Conservation (phyloP, 805 yeast species). For the Wickerhamiella domercqiae region DNA sequence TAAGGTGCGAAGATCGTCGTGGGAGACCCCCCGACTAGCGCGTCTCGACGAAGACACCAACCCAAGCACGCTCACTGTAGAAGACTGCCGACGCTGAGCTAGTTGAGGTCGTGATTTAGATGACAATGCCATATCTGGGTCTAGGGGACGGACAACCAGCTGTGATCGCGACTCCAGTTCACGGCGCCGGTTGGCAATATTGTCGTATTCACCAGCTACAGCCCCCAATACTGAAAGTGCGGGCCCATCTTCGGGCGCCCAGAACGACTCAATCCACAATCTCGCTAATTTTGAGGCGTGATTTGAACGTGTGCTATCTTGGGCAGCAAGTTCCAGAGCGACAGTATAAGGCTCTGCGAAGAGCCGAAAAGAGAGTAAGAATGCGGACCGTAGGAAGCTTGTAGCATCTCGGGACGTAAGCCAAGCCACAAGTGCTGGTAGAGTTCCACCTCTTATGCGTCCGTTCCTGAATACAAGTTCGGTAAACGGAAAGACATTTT, state of each 20-base stretch:
- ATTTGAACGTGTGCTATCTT: slow-evolving; percentile 25
- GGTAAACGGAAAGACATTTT: not conserved
- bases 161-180: not conserved
- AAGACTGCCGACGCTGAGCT: not conserved
- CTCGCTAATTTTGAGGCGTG: slow-evolving; percentile 25
- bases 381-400: slow-evolving; percentile 48
- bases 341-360: slow-evolving; percentile 55
- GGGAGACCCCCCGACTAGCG: not conserved
- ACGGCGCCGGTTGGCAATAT: not conserved
- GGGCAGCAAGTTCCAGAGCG: slow-evolving; percentile 46
- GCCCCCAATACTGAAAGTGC: slow-evolving; percentile 25
- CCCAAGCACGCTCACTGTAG: slow-evolving; percentile 1
- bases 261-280: slow-evolving; percentile 76
- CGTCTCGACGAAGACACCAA: slow-evolving; percentile 1
- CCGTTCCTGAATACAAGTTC: slow-evolving; percentile 16
- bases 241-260: slow-evolving; percentile 53
- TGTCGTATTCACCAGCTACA: slow-evolving; percentile 2
- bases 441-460: slow-evolving; percentile 22
- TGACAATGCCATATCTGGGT: not conserved
- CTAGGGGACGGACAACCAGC: not conserved
- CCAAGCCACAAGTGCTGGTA: slow-evolving; percentile 20
- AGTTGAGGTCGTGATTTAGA: slow-evolving; percentile 1
- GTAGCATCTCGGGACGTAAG: slow-evolving; percentile 11
- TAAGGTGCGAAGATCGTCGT: not conserved
- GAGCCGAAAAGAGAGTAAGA: slow-evolving; percentile 60